These are phyloP conservation scores for Pulveroboletus sp. DNA, from an alignment of 768 basidiomycete genomes.

Conservation along the genomic window DNA sequence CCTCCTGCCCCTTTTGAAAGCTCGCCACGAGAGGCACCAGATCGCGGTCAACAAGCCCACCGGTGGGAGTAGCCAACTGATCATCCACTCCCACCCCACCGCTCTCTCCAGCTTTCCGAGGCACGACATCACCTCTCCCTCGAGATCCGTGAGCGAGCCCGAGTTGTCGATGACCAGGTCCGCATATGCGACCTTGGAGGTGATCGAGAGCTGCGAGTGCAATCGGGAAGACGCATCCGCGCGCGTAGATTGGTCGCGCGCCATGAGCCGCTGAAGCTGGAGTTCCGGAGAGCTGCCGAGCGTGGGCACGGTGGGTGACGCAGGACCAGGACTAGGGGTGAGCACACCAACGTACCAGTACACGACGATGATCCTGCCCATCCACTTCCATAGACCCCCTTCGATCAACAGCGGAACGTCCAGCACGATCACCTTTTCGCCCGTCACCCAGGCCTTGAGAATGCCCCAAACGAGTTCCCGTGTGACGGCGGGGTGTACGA, in stretches of 20 bases:
- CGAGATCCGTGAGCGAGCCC: slow-evolving; percentile 64
- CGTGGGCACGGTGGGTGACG: background rate
- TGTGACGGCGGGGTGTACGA: slow-evolving; percentile 90
- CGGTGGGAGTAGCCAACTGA: slow-evolving; percentile 62
- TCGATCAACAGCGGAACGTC: slow-evolving; percentile 94
- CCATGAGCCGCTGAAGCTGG: slow-evolving; percentile 79
- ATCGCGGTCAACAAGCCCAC: slow-evolving; percentile 44
- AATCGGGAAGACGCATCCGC: slow-evolving; percentile 73
- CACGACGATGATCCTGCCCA: slow-evolving; percentile 81
- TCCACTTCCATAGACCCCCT: slow-evolving; percentile 76
- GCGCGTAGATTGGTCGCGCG: slow-evolving; percentile 61
- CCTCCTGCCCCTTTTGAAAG: slow-evolving; percentile 20
- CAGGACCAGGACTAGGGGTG: background rate
- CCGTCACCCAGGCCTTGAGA: slow-evolving; percentile 66
- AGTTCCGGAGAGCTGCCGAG: slow-evolving; percentile 64
- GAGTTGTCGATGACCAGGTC: slow-evolving; percentile 89
- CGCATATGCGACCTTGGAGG: slow-evolving; percentile 77
- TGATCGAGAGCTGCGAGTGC: slow-evolving; percentile 73
- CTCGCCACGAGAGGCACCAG: slow-evolving; percentile 36
- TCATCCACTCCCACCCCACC: slow-evolving; percentile 53
- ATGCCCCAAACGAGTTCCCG: slow-evolving; percentile 70
- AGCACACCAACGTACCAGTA: slow-evolving; percentile 63
- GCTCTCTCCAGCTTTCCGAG: slow-evolving; percentile 40
- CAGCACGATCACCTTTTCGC: slow-evolving; percentile 74
- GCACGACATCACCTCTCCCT: slow-evolving; percentile 40